Conservation (phyloP, 2,329 filamentous ascomycete genomes). For the Aspergillus sp. region DNA sequence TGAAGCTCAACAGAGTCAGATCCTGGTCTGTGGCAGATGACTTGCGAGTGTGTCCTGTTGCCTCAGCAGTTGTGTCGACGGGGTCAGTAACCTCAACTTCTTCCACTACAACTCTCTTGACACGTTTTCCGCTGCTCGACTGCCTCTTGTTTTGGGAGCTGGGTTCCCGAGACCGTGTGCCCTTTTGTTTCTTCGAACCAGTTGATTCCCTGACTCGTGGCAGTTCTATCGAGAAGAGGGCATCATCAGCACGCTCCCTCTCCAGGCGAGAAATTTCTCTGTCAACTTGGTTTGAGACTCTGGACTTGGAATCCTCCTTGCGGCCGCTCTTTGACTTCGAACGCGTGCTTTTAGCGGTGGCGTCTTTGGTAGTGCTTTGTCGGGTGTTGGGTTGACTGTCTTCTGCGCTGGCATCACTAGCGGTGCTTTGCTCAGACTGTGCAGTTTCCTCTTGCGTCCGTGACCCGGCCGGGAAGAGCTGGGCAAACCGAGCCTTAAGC, state of each 20-base stretch:
- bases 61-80: slow-evolving; percentile 26
- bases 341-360: slow-evolving; percentile 30
- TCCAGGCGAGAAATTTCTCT: slow-evolving; percentile 38
- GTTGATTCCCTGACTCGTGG: slow-evolving; percentile 26
- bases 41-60: slow-evolving; percentile 28
- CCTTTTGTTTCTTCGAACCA: slow-evolving; percentile 22
- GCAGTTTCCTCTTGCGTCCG: slow-evolving; percentile 29
- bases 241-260: slow-evolving; percentile 39
- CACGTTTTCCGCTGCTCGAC: slow-evolving; percentile 39
- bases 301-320: slow-evolving; percentile 30
- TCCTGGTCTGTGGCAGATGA: slow-evolving; percentile 34
- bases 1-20: slow-evolving; percentile 56
- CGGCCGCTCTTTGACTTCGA: slow-evolving; percentile 25
- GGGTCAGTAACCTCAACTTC: slow-evolving; percentile 32
- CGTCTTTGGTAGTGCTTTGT: slow-evolving; percentile 30
- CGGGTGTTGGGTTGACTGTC: slow-evolving; percentile 35
- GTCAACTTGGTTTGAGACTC: slow-evolving; percentile 36
- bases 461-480: slow-evolving; percentile 21
- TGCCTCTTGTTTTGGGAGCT: slow-evolving; percentile 28
- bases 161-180: slow-evolving; percentile 20
- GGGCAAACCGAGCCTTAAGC: slow-evolving; percentile 38
- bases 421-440: slow-evolving; percentile 27
- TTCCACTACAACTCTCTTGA: slow-evolving; percentile 39
- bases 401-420: slow-evolving; percentile 26
- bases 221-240: slow-evolving; percentile 37